Percentiles rank a stretch among this genome's conserved stretches.
These are phyloP conservation scores for Pyrus bretschneideri DNA, from an alignment of 306 rosid genomes.

Conservation along the genomic window DNA sequence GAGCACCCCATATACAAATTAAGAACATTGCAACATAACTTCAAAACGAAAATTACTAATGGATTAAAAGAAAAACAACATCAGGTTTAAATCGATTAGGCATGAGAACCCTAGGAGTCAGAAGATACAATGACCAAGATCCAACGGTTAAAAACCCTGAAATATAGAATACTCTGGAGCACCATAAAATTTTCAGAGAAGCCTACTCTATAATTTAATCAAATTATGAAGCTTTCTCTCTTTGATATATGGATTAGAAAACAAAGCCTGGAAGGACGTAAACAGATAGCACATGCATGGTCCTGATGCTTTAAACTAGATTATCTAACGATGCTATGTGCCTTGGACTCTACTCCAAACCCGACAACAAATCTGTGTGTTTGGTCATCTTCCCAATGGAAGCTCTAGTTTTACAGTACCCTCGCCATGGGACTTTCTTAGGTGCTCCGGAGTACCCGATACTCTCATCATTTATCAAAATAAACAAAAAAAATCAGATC, in stretches of 20 bases:
- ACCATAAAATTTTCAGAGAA: background rate
- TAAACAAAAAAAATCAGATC: background rate
- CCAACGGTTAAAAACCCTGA: background rate
- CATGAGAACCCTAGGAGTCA: background rate
- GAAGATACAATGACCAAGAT: background rate
- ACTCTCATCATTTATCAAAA: background rate
- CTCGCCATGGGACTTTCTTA: background rate
- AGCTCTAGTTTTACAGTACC: background rate
- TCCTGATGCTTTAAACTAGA: background rate
- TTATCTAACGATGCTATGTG: background rate
- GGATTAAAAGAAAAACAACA: background rate
- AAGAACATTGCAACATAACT: background rate
- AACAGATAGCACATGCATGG: background rate
- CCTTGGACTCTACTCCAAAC: background rate
- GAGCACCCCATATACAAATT: background rate
- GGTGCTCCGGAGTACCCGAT: background rate
- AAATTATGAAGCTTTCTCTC: background rate
- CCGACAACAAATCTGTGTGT: background rate
- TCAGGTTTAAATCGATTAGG: background rate
- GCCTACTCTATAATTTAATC: background rate
- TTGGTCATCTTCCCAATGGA: slow-evolving; percentile 1
- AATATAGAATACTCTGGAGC: background rate
- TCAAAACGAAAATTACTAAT: background rate
- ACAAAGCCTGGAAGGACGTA: slow-evolving; percentile 2
- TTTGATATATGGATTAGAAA: background rate